Evolutionary conservation across 192 early-diverging fungal genomes (phyloP), one percentile per base, ranked within the genome.

Genomic region (Coemansia sp.): DNA sequence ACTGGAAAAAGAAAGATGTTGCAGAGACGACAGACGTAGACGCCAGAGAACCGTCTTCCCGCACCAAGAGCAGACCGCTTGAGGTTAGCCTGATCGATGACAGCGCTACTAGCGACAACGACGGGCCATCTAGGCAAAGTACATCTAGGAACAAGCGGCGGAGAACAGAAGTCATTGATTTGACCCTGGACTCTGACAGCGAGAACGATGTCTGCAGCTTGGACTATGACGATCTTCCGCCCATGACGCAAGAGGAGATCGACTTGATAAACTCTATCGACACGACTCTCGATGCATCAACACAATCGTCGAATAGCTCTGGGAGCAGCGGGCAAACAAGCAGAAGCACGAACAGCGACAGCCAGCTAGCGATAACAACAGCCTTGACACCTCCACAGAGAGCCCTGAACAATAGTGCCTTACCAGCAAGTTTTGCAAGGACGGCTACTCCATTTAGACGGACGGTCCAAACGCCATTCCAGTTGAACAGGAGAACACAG

Each of bases 91-190:
- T 54, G 20, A 45, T 32, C 11, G 77, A 69, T 22, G 38, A 64
- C 1, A 67, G 70, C 63, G 74, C 72, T 49, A 10, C 75, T 48
- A 76, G 79, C 57, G 74, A 73, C 32, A 59, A 23, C 17, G 66
- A 63, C 42, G 54, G 53, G 2, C 9, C 14, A 19, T 54, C 29
- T 13, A 20, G 42, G 9, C 61, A 50, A 13, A 8, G 7, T 11
- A 9, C 23, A 19, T 13, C 32, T 14, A 40, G 38, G 25, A 77
- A 60, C 48, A 83, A 83, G 65, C 75, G 84, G n/a, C 73, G 65
- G 38, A 74, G 83, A 19, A 65, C 76, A 10, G 86, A 88, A 23
- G 71, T 86, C 41, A 84, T 91, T 45, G 89, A 91, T 65, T 70
- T 91, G 38, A 91, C 88, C 4, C 75, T 89, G 2, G 79, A 81